These are phyloP conservation scores for Exutisphaerella laricina DNA, from an alignment of 2,329 filamentous ascomycete genomes.

Conservation along the genomic window DNA sequence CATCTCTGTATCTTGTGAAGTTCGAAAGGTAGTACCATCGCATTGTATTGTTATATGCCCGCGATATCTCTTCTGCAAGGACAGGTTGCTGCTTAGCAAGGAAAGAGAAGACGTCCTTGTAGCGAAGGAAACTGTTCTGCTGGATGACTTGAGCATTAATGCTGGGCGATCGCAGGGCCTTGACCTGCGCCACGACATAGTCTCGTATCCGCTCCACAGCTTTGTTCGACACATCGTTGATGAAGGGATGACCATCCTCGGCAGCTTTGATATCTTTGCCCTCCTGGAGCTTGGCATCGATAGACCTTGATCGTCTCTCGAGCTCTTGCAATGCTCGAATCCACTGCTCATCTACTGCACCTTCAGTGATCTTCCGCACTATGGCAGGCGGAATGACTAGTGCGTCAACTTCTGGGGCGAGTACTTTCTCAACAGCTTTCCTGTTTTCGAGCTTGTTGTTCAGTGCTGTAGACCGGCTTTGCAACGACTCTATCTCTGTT, in stretches of 20 bases:
- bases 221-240: conserved; percentile 79
- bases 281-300: conserved; percentile 62
- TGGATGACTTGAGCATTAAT: conserved; percentile 98
- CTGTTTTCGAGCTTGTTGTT: conserved; percentile 84
- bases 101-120: conserved; percentile 83
- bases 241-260: conserved; percentile 75
- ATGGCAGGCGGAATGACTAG: conserved; percentile 79
- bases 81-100: conserved; percentile 72
- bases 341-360: conserved; percentile 85
- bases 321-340: conserved; percentile 75
- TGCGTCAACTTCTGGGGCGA: conserved; percentile 86
- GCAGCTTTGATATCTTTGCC: conserved; percentile 65
- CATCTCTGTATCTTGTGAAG: conserved; percentile 79
- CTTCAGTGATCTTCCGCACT: conserved; percentile 80
- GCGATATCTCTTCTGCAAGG: conserved; percentile 83
- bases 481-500: conserved; percentile 88
- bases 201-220: conserved; percentile 93
- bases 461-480: conserved; percentile 75
- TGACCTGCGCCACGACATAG: conserved; percentile 90
- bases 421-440: conserved; percentile 77
- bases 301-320: conserved; percentile 66
- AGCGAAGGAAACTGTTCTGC: conserved; percentile 81
- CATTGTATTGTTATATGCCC: conserved; percentile 98
- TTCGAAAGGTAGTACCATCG: conserved; percentile 95
- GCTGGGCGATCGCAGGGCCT: conserved; percentile 85